Base-by-base conservation (phyloP, 768 basidiomycete species). In the Candolleomyces aberdarensis region DNA sequence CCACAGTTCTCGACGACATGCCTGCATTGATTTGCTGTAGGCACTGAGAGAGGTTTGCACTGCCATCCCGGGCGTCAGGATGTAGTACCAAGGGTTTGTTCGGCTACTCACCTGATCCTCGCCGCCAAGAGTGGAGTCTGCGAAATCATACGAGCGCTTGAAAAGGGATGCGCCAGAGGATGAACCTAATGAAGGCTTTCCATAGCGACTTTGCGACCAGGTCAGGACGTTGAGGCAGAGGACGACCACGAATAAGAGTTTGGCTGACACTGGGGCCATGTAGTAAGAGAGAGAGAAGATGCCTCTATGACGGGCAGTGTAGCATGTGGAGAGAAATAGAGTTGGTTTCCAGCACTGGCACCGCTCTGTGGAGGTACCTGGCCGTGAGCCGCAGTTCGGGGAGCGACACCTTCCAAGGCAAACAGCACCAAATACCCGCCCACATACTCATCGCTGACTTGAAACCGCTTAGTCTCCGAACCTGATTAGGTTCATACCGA, bases 11-110 rank as follows among this genome's bases (percentile, higher is more conserved):
- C 73, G 19, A 72, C 69, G 57, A 88, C 89, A 73, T 91, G 85
- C 17, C 70, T 57, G 68, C 92, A 94, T 73, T 94, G 92, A 13
- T 81, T 72, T 11, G 72, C 68, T 2, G 75, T 54, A 2, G 85
- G 83, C 39, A 85, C 72, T 17, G 80, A 74, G 51, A 87, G 77
- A 2, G 92, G 92, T 54, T 72, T 79, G 72, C 92, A 94, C 90
- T 92, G 62, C 44, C 36, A 39, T 40, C 1, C 9, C 26, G 51
- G 13, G 51, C 8, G 56, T 54, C 40, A 61, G 54, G 13, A 22
- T 50, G 13, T 47, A 40, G 17, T 40, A 19, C 9, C 39, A 26
- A 39, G 46, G 61, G 20, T 53, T 17, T n/a, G 59, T 39, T 13
- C 39, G 9, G 36, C n/a, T 8, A 57, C 59, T 9, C 58, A 63